Conservation (phyloP, 2,329 filamentous ascomycete genomes). For the Colletotrichum sp. region DNA sequence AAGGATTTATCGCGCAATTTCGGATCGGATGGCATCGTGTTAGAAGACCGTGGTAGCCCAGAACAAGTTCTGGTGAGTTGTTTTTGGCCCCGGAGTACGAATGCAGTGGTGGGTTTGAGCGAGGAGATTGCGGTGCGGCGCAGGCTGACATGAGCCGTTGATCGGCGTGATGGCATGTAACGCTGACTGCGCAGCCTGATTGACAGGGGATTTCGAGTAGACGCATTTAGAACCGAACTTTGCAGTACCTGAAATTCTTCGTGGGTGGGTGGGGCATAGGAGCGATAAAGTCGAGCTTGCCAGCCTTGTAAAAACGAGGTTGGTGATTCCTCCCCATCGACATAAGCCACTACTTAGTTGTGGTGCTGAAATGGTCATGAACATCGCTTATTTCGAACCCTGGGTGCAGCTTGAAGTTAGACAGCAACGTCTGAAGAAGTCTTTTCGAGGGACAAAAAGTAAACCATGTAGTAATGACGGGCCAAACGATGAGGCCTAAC, state of each 20-base stretch:
- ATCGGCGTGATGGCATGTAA: not conserved
- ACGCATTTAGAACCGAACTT: not conserved
- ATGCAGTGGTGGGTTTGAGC: not conserved
- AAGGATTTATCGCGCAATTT: not conserved
- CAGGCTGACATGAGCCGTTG: not conserved
- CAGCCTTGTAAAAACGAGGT: not conserved
- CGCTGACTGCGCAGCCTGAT: not conserved
- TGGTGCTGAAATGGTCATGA: not conserved
- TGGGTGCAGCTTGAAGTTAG: not conserved
- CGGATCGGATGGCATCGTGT: not conserved
- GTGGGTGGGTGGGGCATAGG: not conserved
- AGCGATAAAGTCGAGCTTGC: not conserved
- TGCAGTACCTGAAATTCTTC: not conserved
- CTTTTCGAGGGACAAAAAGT: not conserved
- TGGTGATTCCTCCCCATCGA: not conserved
- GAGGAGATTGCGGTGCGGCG: not conserved
- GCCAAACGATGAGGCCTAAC: not conserved
- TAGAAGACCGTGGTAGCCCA: not conserved
- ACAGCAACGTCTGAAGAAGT: not conserved
- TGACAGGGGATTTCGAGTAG: not conserved
- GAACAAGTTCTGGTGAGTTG: not conserved
- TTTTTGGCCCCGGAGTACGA: not conserved
- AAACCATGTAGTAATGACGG: not conserved
- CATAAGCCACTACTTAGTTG: not conserved
- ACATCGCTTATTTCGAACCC: not conserved